These are phyloP conservation scores for Colletotrichum gigasporum DNA, from an alignment of 2,329 filamentous ascomycete species.

Conservation along the genomic window DNA sequence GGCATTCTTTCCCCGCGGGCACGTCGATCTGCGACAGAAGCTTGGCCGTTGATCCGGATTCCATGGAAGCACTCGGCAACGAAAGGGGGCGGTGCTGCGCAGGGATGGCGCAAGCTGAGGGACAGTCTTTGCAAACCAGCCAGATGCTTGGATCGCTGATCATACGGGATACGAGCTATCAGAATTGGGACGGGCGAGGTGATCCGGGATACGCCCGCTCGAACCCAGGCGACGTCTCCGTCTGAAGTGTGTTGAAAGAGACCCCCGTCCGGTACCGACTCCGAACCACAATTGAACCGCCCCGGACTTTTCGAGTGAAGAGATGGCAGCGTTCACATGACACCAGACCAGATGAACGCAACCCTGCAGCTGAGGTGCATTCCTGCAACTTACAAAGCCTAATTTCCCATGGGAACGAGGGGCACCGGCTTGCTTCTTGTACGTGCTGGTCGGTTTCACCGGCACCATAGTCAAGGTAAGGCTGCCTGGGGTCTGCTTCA, in stretches of 20 bases:
- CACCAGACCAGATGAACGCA: conserved; percentile 28
- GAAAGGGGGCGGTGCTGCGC: conserved; percentile 8
- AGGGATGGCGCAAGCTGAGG: background rate
- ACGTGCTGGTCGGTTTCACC: background rate
- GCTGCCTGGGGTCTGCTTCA: background rate
- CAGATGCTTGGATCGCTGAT: conserved; percentile 1
- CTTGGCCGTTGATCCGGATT: background rate
- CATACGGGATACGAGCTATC: background rate
- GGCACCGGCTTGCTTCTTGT: background rate
- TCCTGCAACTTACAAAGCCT: background rate
- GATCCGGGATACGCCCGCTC: background rate
- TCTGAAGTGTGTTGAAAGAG: background rate
- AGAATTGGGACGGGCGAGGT: background rate
- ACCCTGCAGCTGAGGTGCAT: background rate
- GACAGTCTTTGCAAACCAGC: background rate
- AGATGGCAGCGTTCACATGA: conserved; percentile 20
- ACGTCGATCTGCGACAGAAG: background rate
- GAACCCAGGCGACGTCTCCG: background rate
- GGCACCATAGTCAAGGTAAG: background rate
- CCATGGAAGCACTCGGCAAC: conserved; percentile 1
- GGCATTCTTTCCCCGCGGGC: conserved; percentile 8
- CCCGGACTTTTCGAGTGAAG: background rate
- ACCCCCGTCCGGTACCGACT: background rate
- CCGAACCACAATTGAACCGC: background rate
- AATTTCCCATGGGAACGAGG: background rate